A percentile compares a stretch with the other conserved stretches of the same genome.
Evolutionary conservation across 106 monocot species (phyloP).

Genomic region (Apostasia shenzhenica): DNA sequence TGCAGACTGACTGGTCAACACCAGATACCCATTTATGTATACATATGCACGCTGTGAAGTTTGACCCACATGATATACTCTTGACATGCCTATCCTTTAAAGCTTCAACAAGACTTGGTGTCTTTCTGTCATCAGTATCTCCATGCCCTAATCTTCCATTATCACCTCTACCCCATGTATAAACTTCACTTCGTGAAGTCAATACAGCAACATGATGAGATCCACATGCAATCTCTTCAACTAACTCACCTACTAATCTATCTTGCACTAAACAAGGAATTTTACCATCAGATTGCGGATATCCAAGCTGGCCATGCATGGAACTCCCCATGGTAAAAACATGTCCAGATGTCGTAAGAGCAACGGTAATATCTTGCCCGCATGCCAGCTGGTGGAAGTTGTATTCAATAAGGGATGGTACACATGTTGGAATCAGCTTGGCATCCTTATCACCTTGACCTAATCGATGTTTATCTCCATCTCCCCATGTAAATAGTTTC

Average conservation of each 20-base stretch:
- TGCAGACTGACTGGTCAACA: constrained; percentile 63
- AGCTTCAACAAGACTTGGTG: constrained; percentile 63
- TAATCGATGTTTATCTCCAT: constrained; percentile 61
- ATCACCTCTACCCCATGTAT: constrained; percentile 73
- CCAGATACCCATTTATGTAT: constrained; percentile 86
- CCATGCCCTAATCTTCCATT: constrained; percentile 81
- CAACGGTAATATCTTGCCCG: constrained; percentile 64
- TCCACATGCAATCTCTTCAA: constrained; percentile 79
- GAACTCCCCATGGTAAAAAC: constrained; percentile 78
- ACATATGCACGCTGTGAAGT: constrained; percentile 71
- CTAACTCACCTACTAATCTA: constrained; percentile 37
- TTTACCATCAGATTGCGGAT: constrained; percentile 56
- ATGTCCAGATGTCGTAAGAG: constrained; percentile 55
- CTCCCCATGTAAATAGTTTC: constrained; percentile 85
- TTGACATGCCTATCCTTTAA: constrained; percentile 77
- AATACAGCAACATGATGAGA: constrained; percentile 52
- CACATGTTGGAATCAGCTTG: constrained; percentile 47
- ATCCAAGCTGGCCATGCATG: constrained; percentile 57
- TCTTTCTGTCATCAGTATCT: constrained; percentile 54
- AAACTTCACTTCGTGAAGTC: constrained; percentile 72
- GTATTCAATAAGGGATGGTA: constrained; percentile 53
- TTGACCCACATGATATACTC: constrained; percentile 79
- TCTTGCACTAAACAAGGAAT: constrained; percentile 66
- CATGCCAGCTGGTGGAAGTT: constrained; percentile 75
- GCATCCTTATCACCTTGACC: constrained; percentile 79